Percentiles rank a stretch among this genome's conserved stretches.
Evolutionary conservation across 768 basidiomycete genomes (phyloP).

Genomic region (Lyophyllum shimeji): DNA sequence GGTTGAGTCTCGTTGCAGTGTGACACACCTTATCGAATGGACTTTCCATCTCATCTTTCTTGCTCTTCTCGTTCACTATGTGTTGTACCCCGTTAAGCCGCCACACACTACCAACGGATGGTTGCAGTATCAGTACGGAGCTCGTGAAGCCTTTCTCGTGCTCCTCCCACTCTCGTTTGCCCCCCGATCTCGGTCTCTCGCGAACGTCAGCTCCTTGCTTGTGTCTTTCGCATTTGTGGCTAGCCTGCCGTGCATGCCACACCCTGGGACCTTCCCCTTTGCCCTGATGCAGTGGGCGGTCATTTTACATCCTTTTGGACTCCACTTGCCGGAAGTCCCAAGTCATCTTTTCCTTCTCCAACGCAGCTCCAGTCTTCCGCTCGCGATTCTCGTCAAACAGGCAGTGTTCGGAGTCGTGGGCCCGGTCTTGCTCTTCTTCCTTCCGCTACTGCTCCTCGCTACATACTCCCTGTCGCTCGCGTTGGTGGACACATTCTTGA

Average conservation of each 20-base stretch:
- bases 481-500: constrained; percentile 36
- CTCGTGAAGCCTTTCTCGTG: constrained; percentile 37
- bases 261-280: constrained; percentile 40
- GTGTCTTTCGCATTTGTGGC: constrained; percentile 40
- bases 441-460: constrained; percentile 45
- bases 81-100: constrained; percentile 38
- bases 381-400: constrained; percentile 40
- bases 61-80: constrained; percentile 37
- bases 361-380: constrained; percentile 40
- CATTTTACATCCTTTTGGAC: constrained; percentile 38
- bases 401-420: constrained; percentile 35
- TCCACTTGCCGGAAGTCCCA: constrained; percentile 46
- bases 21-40: constrained; percentile 44
- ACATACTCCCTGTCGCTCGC: constrained; percentile 48
- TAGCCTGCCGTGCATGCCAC: constrained; percentile 41
- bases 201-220: constrained; percentile 34
- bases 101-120: constrained; percentile 22
- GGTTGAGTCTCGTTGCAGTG: constrained; percentile 26
- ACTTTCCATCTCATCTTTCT: constrained; percentile 38
- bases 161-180: constrained; percentile 38
- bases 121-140: constrained; percentile 20
- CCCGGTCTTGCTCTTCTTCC: constrained; percentile 45
- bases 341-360: constrained; percentile 44
- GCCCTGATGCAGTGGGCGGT: constrained; percentile 39
- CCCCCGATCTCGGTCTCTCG: constrained; percentile 28